A percentile compares a stretch with the other conserved stretches of the same genome.
These are phyloP conservation scores for Termitomyces sp. DNA, from an alignment of 768 basidiomycete species.

Conservation along the genomic window DNA sequence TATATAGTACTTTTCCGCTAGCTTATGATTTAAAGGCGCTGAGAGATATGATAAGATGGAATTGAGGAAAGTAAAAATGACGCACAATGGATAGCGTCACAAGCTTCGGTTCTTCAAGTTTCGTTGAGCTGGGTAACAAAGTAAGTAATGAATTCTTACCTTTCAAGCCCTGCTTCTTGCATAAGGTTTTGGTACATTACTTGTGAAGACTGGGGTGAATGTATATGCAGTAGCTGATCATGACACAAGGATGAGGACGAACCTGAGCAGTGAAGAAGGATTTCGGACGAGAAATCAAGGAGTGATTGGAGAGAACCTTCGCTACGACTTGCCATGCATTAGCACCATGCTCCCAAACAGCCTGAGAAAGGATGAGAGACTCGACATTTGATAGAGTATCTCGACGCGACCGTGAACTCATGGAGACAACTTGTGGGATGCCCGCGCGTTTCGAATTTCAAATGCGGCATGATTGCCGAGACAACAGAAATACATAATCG, in stretches of 20 bases:
- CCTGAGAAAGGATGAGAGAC: slow-evolving; percentile 78
- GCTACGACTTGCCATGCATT: slow-evolving; percentile 65
- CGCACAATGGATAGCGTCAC: slow-evolving; percentile 46
- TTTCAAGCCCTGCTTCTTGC: slow-evolving; percentile 59
- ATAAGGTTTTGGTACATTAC: slow-evolving; percentile 63
- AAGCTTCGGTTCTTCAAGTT: slow-evolving; percentile 41
- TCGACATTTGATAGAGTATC: slow-evolving; percentile 42
- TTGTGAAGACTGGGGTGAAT: slow-evolving; percentile 52
- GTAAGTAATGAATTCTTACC: slow-evolving; percentile 32
- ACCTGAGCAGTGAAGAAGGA: slow-evolving; percentile 69
- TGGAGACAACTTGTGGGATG: slow-evolving; percentile 11
- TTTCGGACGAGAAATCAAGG: slow-evolving; percentile 57
- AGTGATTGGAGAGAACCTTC: slow-evolving; percentile 61
- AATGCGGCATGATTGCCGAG: background rate
- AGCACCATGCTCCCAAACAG: slow-evolving; percentile 77
- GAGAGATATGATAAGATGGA: slow-evolving; percentile 7
- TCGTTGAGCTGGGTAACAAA: background rate
- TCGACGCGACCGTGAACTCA: slow-evolving; percentile 26
- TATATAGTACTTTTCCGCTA: slow-evolving; percentile 73
- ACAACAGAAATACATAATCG: background rate
- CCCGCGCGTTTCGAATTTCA: too few species aligned
- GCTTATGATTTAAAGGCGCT: slow-evolving; percentile 61
- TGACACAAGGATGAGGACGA: slow-evolving; percentile 16
- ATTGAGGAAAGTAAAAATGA: background rate
- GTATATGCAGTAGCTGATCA: background rate